Evolutionary conservation across 495 filamentous ascomycete genomes (phyloP), one percentile per base, ranked within the genome.

Genomic region (Corynascus novoguineensis): DNA sequence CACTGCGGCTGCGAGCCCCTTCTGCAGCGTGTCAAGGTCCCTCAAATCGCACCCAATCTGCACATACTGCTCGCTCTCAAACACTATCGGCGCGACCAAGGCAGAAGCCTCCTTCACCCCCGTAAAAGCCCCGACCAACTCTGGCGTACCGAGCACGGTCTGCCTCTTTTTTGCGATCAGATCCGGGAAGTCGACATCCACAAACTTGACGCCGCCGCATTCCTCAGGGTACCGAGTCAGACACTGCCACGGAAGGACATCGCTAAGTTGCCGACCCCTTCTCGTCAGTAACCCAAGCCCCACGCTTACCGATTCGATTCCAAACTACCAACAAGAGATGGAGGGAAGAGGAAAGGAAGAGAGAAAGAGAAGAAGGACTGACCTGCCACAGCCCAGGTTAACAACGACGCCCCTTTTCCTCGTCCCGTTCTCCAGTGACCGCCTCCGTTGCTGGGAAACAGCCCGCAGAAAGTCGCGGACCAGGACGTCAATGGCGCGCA

Each of bases 321-420:
- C 31, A 24, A 24, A n/a, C 21, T 8, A 35, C 15, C n/a, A 35
- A 4, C 17, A 28, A 40, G 28, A 49, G 29, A 31, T 31, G 29
- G n/a, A 6, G 14, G 15, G 35, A 1, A 27, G 27, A 64, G 59
- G 21, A 45, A 15, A n/a, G n/a, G n/a, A n/a, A n/a, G n/a, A n/a
- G n/a, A n/a, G n/a, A n/a, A n/a, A n/a, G n/a, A 35, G 14, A 17
- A 24, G 25, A 38, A 27, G 21, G 50, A 65, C 86, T 81, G 70
- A 92, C 90, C 89, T 93, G 67, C 91, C 92, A 77, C 90, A 95
- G 45, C 92, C 91, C 57, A 96, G 65, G 66, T 96, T 96, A 24
- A 96, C 73, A 11, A 96, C 78, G 73, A 73, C 35, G 73, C 70
- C 47, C 48, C 56, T 81, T 73, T 55, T 81, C 31, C 41, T 46